A percentile compares a stretch with the other conserved stretches of the same genome.
phyloP scores from a whole-genome alignment of 345 rosid species.

The Citrus glauca region DNA sequence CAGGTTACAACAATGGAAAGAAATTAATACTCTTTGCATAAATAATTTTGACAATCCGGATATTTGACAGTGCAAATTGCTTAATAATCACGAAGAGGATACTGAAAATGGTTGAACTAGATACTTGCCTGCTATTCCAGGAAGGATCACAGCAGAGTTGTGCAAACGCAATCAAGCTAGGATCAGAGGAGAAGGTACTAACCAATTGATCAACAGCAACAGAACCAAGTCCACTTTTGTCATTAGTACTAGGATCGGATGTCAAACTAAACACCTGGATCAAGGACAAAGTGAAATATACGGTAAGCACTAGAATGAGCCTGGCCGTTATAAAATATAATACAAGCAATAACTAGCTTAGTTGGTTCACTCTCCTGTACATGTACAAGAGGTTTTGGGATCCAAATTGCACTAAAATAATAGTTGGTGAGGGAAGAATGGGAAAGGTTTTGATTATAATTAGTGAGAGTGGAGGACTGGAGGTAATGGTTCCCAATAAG shows the following conservation, averaged over 20 bases:
- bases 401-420: background rate
- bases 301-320: constrained; percentile 11
- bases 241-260: constrained; percentile 29
- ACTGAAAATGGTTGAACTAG: background rate
- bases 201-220: constrained; percentile 82
- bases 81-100: background rate
- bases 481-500: background rate
- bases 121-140: constrained; percentile 68
- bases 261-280: constrained; percentile 80
- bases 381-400: background rate
- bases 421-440: background rate
- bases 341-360: background rate
- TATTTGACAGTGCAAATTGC: background rate
- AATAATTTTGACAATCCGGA: background rate
- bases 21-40: background rate
- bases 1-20: background rate
- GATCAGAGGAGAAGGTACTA: constrained; percentile 93
- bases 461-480: background rate
- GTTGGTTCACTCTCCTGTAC: background rate
- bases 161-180: constrained; percentile 90
- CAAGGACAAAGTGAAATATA: constrained; percentile 7
- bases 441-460: background rate
- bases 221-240: constrained; percentile 43
- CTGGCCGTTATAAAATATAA: background rate
- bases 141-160: constrained; percentile 86